A percentile compares a stretch with the other conserved stretches of the same genome.
These are phyloP conservation scores for Teunomyces panamensis DNA, from an alignment of 805 yeast genomes.

Conservation along the genomic window DNA sequence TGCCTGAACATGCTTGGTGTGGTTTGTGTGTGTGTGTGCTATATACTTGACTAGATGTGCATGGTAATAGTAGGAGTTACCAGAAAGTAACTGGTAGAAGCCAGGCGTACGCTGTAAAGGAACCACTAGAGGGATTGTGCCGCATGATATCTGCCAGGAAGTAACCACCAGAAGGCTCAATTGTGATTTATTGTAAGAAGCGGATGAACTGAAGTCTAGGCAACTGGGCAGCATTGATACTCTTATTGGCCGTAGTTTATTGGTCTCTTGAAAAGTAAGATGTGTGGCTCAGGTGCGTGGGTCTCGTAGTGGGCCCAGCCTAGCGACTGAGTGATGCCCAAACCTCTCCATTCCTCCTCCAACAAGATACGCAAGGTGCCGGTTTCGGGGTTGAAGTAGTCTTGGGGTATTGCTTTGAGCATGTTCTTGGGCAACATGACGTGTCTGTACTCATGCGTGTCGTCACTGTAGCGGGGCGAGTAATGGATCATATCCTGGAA, in stretches of 20 bases:
- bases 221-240: not conserved
- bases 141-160: too few species aligned
- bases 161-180: too few species aligned
- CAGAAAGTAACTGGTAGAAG: too few species aligned
- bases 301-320: constrained; percentile 99
- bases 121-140: too few species aligned
- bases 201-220: not conserved
- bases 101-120: too few species aligned
- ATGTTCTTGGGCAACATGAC: constrained; percentile 95
- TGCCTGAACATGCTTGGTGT: too few species aligned
- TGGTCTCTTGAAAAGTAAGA: constrained; percentile 73
- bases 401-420: constrained; percentile 91
- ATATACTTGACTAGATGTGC: not conserved
- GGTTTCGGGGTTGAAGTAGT: constrained; percentile 88
- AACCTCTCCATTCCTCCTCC: constrained; percentile 98
- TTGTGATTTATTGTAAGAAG: not conserved
- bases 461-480: constrained; percentile 91
- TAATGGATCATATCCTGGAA: constrained; percentile 94
- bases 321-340: constrained; percentile 93
- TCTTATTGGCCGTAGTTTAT: constrained; percentile 47
- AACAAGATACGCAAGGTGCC: constrained; percentile 87
- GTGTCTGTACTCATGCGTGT: constrained; percentile 89
- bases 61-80: too few species aligned
- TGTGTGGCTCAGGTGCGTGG: constrained; percentile 98
- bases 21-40: not conserved